These are phyloP conservation scores for Fibroporia radiculosa DNA, from an alignment of 768 basidiomycete genomes.

Conservation along the genomic window DNA sequence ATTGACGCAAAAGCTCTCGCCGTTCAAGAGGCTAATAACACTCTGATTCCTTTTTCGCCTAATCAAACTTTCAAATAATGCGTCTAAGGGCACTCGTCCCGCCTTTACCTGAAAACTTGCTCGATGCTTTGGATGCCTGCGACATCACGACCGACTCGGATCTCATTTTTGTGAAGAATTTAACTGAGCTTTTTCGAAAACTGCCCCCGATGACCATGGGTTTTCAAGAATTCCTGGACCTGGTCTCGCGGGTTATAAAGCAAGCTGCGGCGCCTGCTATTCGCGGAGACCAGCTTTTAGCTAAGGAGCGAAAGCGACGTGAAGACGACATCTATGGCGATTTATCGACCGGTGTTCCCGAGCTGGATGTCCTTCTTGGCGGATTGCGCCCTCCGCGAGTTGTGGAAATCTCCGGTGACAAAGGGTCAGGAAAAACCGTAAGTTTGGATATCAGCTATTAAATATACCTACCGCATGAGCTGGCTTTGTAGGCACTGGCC, in stretches of 20 bases:
- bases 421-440: conserved; percentile 64
- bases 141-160: conserved; percentile 53
- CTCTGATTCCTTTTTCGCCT: no score
- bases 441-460: conserved; percentile 14
- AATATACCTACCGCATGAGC: neutral
- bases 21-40: no score
- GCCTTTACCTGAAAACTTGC: conserved; percentile 33
- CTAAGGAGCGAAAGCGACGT: conserved; percentile 8
- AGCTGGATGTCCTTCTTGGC: conserved; percentile 45
- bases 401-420: conserved; percentile 63
- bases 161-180: conserved; percentile 42
- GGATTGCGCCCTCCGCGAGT: conserved; percentile 45
- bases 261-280: conserved; percentile 36
- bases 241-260: conserved; percentile 32
- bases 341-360: conserved; percentile 29
- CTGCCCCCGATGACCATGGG: conserved; percentile 43
- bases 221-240: conserved; percentile 39
- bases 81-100: conserved; percentile 16
- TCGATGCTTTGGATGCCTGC: conserved; percentile 36
- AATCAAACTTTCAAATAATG: no score
- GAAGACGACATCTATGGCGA: conserved; percentile 8
- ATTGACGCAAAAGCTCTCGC: no score
- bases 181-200: conserved; percentile 41
- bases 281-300: conserved; percentile 23
- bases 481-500: conserved; percentile 43